A percentile compares a stretch with the other conserved stretches of the same genome.
phyloP scores from a whole-genome alignment of 164 flowering plant genomes.

The Kalanchoe fedtschenkoi region DNA sequence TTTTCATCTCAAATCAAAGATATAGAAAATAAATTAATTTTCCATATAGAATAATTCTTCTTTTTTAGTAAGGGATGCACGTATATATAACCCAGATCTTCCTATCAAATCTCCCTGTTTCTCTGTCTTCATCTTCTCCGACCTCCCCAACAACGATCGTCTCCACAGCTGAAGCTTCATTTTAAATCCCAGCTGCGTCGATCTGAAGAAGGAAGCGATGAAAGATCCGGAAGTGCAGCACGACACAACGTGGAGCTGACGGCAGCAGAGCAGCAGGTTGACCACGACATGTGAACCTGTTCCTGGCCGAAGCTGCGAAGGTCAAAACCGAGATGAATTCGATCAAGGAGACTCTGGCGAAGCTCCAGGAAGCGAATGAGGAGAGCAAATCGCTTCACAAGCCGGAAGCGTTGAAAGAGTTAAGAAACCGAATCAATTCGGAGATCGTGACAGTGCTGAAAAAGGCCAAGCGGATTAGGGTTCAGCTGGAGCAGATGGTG shows the following conservation, averaged over 20 bases:
- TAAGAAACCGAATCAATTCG: conserved; percentile 37
- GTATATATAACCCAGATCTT: neutral
- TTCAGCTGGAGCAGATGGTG: conserved; percentile 51
- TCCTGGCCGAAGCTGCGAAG: conserved; percentile 63
- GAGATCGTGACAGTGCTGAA: conserved; percentile 48
- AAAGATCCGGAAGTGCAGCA: conserved; percentile 69
- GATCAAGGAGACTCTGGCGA: conserved; percentile 29
- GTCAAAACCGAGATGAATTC: conserved; percentile 55
- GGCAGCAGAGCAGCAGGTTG: conserved; percentile 23
- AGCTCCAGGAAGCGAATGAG: conserved; percentile 42
- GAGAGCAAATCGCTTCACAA: conserved; percentile 63
- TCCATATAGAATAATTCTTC: too few species aligned
- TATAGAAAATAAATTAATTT: too few species aligned
- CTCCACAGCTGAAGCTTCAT: neutral
- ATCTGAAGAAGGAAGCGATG: conserved; percentile 69
- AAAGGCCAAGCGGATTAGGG: conserved; percentile 38
- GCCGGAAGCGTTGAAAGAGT: conserved; percentile 42
- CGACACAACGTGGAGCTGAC: conserved; percentile 38
- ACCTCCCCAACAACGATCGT: neutral
- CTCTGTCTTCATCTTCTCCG: neutral
- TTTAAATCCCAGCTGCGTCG: conserved; percentile 43
- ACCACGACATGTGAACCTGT: conserved; percentile 32
- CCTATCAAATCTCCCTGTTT: neutral
- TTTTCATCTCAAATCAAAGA: too few species aligned
- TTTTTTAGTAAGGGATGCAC: too few species aligned